Conservation (phyloP, 2,329 filamentous ascomycete genomes). For the Xylariaceae sp. region DNA sequence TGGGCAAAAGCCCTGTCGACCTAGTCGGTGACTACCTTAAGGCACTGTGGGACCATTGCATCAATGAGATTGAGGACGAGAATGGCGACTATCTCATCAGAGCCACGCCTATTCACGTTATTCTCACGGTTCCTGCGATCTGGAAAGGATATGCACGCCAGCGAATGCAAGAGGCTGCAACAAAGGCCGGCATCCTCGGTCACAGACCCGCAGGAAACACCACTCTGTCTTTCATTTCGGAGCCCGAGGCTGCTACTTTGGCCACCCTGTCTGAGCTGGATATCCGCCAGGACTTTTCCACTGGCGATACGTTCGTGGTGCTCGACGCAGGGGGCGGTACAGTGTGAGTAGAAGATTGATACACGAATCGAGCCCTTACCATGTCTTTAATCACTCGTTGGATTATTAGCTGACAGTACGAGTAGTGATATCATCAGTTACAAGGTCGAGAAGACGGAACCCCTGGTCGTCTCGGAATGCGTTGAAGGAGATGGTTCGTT, state of each 20-base stretch:
- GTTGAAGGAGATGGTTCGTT: slow-evolving; percentile 13
- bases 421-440: slow-evolving; percentile 19
- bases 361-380: too few species aligned
- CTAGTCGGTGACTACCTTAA: slow-evolving; percentile 14
- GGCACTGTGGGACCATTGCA: slow-evolving; percentile 10
- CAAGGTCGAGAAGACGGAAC: slow-evolving; percentile 8
- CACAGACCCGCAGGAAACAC: slow-evolving; percentile 29
- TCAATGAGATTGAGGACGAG: slow-evolving; percentile 6
- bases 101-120: slow-evolving; percentile 12
- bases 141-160: slow-evolving; percentile 17
- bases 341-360: slow-evolving; percentile 4
- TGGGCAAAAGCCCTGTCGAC: slow-evolving; percentile 19
- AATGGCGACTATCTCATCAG: slow-evolving; percentile 3
- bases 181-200: slow-evolving; percentile 36
- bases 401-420: neutral
- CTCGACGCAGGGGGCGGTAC: slow-evolving; percentile 31
- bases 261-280: slow-evolving; percentile 35
- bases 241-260: slow-evolving; percentile 47
- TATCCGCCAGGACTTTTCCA: slow-evolving; percentile 20
- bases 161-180: slow-evolving; percentile 38
- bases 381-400: neutral
- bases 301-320: slow-evolving; percentile 27
- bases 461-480: slow-evolving; percentile 8
- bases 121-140: slow-evolving; percentile 18
- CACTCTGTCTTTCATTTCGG: slow-evolving; percentile 35